Evolutionary conservation across 345 rosid genomes (phyloP), one percentile per base, ranked within the genome.

Genomic region (Arabis alpina): DNA sequence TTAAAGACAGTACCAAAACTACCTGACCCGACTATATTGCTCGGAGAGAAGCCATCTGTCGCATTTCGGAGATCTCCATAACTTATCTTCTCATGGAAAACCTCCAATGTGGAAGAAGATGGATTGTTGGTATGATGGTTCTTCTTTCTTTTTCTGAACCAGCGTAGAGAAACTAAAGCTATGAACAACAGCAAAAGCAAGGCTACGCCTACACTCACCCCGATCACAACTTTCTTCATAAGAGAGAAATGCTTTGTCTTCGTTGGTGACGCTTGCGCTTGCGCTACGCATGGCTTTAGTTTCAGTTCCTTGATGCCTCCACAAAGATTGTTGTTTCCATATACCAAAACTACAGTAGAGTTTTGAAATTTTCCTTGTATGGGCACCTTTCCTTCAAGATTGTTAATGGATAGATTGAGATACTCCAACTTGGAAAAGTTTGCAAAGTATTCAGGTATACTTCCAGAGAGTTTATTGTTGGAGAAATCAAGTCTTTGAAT

Each of bases 311-410:
- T 16, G 13, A 60, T 61, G 14, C 76, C 76, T 39, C 76, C 73
- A 45, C 82, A 74, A 0, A 70, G 70, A n/a, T 71, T 9, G 5
- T 10, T 40, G 36, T 75, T 71, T 41, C 79, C 74, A 6, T 9
- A 40, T 10, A 79, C 2, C 0, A 45, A 71, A 12, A 15, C 44
- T 7, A 43, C 51, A 4, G 40, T 57, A 6, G 32, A 6, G 28
- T 80, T 76, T 11, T 36, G 10, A 13, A 80, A 80, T 13, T 42
- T 40, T 54, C 80, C 75, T 62, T 63, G 13, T 0, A 7, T 24
- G 28, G 82, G 75, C 11, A 76, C 49, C 14, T 2, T 32, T 5
- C 77, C 79, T 3, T 66, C 71, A 0, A 79, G 50, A 10, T 66
- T 30, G n/a, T 74, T 79, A 5, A 41, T 5, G 0, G 80, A 79